A percentile compares a stretch with the other conserved stretches of the same genome.
phyloP scores from a whole-genome alignment of 345 rosid species.

The Carallia pectinifolia region DNA sequence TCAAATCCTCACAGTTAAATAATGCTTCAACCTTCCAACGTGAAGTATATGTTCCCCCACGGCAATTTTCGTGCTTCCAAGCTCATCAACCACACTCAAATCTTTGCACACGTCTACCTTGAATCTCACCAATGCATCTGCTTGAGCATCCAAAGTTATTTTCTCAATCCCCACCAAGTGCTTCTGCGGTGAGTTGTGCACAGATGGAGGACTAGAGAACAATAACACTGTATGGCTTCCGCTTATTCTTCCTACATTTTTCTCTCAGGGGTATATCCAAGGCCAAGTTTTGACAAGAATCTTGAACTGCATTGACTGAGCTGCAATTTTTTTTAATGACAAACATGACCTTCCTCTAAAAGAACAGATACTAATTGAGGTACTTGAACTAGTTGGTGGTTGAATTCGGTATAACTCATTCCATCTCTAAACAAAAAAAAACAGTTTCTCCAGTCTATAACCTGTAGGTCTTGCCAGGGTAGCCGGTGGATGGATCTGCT shows the following conservation, averaged over 20 bases:
- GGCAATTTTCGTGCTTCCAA: slow-evolving; percentile 55
- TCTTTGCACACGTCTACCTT: slow-evolving; percentile 70
- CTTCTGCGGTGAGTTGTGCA: slow-evolving; percentile 64
- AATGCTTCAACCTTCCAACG: slow-evolving; percentile 64
- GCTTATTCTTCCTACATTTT: slow-evolving; percentile 43
- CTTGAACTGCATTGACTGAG: slow-evolving; percentile 47
- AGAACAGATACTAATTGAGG: slow-evolving; percentile 46
- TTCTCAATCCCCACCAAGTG: slow-evolving; percentile 71
- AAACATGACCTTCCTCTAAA: slow-evolving; percentile 48
- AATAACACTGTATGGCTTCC: slow-evolving; percentile 76
- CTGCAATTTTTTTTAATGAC: slow-evolving; percentile 54
- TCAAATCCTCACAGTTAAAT: slow-evolving; percentile 56
- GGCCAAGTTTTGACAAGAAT: slow-evolving; percentile 40
- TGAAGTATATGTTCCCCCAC: slow-evolving; percentile 72
- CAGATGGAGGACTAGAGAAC: slow-evolving; percentile 65
- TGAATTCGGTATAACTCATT: slow-evolving; percentile 54
- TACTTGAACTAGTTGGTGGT: slow-evolving; percentile 53
- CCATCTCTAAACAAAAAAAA: slow-evolving; percentile 78
- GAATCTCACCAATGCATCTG: slow-evolving; percentile 46
- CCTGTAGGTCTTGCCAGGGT: slow-evolving; percentile 84
- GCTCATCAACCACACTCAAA: slow-evolving; percentile 71
- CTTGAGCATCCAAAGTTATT: slow-evolving; percentile 37
- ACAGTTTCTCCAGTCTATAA: slow-evolving; percentile 89
- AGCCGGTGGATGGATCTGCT: slow-evolving; percentile 62
- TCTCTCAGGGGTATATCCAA: slow-evolving; percentile 49